These are phyloP conservation scores for Scedosporium apiospermum DNA, from an alignment of 2,329 filamentous ascomycete genomes.

Conservation along the genomic window DNA sequence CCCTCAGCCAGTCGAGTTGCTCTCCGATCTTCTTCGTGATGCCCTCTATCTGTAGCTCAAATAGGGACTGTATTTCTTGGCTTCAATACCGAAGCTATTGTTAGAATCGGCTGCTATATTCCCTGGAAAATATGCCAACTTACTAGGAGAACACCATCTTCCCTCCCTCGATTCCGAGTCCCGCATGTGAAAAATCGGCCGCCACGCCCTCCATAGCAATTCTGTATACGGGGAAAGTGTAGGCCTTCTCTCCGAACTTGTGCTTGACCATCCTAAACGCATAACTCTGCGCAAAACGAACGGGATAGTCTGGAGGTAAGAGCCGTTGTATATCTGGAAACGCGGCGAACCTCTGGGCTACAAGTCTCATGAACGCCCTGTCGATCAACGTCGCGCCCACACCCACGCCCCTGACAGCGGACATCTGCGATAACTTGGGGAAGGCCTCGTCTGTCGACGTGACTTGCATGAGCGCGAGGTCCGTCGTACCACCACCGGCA, in stretches of 20 bases:
- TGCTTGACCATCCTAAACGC: slow-evolving; percentile 28
- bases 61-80: slow-evolving; percentile 31
- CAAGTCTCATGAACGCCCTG: slow-evolving; percentile 27
- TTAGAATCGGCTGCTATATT: background rate
- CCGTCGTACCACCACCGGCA: slow-evolving; percentile 36
- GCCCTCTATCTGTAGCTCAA: slow-evolving; percentile 29
- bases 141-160: slow-evolving; percentile 29
- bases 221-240: slow-evolving; percentile 28
- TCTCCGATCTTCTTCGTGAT: slow-evolving; percentile 28
- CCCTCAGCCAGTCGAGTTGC: slow-evolving; percentile 28
- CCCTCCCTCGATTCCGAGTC: slow-evolving; percentile 27
- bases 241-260: slow-evolving; percentile 34
- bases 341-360: slow-evolving; percentile 24
- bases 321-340: slow-evolving; percentile 23
- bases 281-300: slow-evolving; percentile 26
- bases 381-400: slow-evolving; percentile 38
- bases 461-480: slow-evolving; percentile 34
- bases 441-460: slow-evolving; percentile 16
- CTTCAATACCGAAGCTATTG: slow-evolving; percentile 14
- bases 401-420: slow-evolving; percentile 32
- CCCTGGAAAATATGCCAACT: slow-evolving; percentile 8
- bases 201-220: slow-evolving; percentile 33
- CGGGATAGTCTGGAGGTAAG: slow-evolving; percentile 26
- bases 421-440: slow-evolving; percentile 23
- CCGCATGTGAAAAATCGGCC: slow-evolving; percentile 26